Base-by-base conservation (phyloP, 2,329 filamentous ascomycete genomes). In the Diaporthe eres region DNA sequence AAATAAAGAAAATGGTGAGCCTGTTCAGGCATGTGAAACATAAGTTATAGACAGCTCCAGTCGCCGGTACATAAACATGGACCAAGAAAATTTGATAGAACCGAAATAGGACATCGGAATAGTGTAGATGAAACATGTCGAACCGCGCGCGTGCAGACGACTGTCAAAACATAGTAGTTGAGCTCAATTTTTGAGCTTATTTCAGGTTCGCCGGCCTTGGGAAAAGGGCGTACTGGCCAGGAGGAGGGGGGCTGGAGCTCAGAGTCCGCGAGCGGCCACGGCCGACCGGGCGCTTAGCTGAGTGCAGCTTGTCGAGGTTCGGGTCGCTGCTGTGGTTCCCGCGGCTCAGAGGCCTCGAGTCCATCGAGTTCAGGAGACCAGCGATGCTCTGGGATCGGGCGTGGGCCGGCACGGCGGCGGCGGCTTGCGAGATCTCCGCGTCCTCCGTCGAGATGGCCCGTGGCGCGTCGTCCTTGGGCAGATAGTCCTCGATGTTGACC, bases 181-280 rank as follows among this genome's bases (percentile, higher is more conserved):
- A 13, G 42, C 47, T 39, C 57, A 22, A 22, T 28, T 3, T 22
- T 10, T 42, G 68, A 31, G 60, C 51, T 63, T 72, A 74, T 61
- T 74, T 77, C 51, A 75, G 25, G 31, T 72, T 75, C 49, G 75
- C 55, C 34, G 75, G 58, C 55, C 70, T 44, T 19, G 87, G 87
- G 77, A 88, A 88, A 19, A 87, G 81, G 53, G 85, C 85, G 77
- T 87, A 89, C 77, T 87, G 87, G 28, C 85, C 86, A n/a, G 87
- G 83, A 13, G 86, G 87, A 8, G 85, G 84, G 12, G 85, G 85
- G 1, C 84, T 83, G 81, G 84, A 86, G 77, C 87, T 88, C 19
- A 87, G 85, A 12, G 88, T 89, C 75, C 86, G 82, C 4, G 88
- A 85, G 15, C 88, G 84, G 25, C 83, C 82, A 12, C 88, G 84